Evolutionary conservation across 1,284 basidiomycete genomes (phyloP).

Genomic region (Moesziomyces globuligerus): DNA sequence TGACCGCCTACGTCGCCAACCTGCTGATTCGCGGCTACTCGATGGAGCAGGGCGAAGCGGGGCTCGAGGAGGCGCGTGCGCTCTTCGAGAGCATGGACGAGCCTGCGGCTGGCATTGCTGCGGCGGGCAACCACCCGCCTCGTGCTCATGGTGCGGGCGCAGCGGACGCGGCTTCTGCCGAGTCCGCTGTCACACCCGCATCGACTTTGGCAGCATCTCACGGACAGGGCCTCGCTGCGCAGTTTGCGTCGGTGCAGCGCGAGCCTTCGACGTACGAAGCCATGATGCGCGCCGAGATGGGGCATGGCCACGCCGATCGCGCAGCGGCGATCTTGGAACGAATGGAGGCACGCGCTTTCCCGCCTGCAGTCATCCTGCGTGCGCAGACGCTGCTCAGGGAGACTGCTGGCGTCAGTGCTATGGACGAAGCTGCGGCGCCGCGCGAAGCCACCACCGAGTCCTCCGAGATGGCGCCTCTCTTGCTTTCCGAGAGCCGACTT

Average conservation of each 20-base stretch:
- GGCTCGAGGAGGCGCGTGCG: conserved; percentile 58
- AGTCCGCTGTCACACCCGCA: background rate
- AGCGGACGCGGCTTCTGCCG: conserved; percentile 35
- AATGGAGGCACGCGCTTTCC: conserved; percentile 75
- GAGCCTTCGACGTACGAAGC: conserved; percentile 90
- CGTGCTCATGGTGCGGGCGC: conserved; percentile 68
- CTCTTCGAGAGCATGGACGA: conserved; percentile 90
- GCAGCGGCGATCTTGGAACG: conserved; percentile 80
- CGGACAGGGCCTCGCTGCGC: conserved; percentile 6
- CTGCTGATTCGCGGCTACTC: conserved; percentile 78
- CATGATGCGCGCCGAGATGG: conserved; percentile 92
- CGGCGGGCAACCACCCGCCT: conserved; percentile 83
- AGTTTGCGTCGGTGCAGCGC: conserved; percentile 79
- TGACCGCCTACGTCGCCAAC: conserved; percentile 97
- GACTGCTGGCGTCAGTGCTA: background rate
- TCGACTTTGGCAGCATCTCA: background rate
- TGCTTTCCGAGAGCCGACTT: conserved; percentile 2
- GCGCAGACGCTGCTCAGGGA: conserved; percentile 52
- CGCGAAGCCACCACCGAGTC: background rate
- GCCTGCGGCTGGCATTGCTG: conserved; percentile 84
- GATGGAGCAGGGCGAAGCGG: conserved; percentile 79
- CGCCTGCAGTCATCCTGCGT: conserved; percentile 64
- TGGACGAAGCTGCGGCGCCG: background rate
- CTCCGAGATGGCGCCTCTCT: background rate
- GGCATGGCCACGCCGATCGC: conserved; percentile 77